A percentile compares a stretch with the other conserved stretches of the same genome.
These are phyloP conservation scores for Corylus avellana DNA, from an alignment of 306 rosid genomes.

Conservation along the genomic window DNA sequence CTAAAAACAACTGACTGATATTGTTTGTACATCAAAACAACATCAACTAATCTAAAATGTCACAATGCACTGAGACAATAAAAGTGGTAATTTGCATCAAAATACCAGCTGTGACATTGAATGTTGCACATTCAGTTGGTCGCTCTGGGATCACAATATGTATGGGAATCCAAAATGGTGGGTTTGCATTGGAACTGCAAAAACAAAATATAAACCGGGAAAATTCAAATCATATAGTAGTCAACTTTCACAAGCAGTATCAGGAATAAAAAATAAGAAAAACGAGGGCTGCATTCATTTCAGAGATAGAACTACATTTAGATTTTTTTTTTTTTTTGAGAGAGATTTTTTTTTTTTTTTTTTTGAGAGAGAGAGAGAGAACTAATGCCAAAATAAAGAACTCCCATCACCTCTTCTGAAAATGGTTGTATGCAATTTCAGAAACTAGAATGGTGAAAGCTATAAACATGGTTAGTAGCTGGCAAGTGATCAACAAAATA, in stretches of 20 bases:
- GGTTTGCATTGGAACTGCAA: conserved; percentile 66
- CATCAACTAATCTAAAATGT: conserved; percentile 14
- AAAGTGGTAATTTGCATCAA: conserved; percentile 28
- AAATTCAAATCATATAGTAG: conserved; percentile 12
- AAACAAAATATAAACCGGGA: conserved; percentile 4
- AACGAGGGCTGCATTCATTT: too few relatives aligned
- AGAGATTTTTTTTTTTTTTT: too few relatives aligned
- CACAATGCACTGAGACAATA: conserved; percentile 4
- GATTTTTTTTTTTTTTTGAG: too few relatives aligned
- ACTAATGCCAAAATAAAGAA: background rate
- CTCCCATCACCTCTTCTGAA: background rate
- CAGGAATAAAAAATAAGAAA: background rate
- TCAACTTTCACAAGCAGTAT: background rate
- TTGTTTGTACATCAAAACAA: background rate
- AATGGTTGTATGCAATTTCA: background rate
- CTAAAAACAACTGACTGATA: background rate
- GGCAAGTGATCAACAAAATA: background rate
- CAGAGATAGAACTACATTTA: too few relatives aligned
- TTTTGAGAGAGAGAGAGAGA: too few relatives aligned
- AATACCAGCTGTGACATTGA: conserved; percentile 90
- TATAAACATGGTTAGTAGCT: background rate
- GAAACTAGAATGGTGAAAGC: background rate
- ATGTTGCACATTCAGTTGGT: conserved; percentile 86
- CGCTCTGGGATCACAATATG: conserved; percentile 93
- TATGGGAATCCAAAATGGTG: conserved; percentile 97